phyloP scores from a whole-genome alignment of 768 basidiomycete species.

The Psilocybe tampanensis region DNA sequence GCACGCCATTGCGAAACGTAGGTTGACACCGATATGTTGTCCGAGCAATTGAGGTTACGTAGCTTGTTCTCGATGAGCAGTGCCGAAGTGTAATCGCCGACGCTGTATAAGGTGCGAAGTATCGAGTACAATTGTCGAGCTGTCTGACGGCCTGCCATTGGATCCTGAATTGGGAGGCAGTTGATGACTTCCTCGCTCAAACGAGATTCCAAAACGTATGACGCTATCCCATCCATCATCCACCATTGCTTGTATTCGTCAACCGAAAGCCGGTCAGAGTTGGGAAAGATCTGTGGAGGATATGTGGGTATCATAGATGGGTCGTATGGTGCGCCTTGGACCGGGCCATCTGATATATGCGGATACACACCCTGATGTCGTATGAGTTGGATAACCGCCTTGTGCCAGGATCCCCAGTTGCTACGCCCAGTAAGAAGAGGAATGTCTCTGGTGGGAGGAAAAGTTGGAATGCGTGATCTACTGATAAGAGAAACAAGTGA shows the following conservation, averaged over 20 bases:
- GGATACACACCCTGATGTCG: background rate
- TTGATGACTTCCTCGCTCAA: background rate
- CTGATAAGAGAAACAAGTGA: no score
- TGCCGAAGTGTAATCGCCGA: constrained; percentile 3
- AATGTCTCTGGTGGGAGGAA: constrained; percentile 8
- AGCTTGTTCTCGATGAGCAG: background rate
- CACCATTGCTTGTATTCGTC: background rate
- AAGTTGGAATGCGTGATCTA: no score
- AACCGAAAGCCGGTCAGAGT: background rate
- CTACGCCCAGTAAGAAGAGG: background rate
- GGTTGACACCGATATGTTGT: background rate
- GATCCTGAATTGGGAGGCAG: background rate
- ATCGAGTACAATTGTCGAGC: background rate
- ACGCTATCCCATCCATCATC: background rate
- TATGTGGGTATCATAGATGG: background rate
- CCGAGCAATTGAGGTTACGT: background rate
- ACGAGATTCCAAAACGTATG: background rate
- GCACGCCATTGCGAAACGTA: background rate
- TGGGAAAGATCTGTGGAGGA: background rate
- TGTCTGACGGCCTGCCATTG: background rate
- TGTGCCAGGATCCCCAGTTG: constrained; percentile 8
- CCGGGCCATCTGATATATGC: background rate
- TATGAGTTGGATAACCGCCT: background rate
- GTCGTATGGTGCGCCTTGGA: background rate
- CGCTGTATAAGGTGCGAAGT: background rate